Evolutionary conservation across 306 rosid species (phyloP), one percentile per base, ranked within the genome.

Genomic region (Senna siamea): DNA sequence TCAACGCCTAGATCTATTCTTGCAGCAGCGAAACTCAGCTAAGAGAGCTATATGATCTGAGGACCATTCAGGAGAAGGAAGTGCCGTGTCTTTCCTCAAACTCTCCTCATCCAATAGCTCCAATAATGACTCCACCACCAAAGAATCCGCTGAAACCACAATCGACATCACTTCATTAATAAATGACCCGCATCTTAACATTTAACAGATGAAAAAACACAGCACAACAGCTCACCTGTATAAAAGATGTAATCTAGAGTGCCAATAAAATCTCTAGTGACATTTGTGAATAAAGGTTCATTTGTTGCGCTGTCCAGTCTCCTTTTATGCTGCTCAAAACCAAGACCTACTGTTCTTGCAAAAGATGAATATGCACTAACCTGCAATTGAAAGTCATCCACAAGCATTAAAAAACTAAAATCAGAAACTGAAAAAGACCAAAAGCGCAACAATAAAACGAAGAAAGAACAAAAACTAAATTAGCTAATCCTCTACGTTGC

Each of bases 31-130:
- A 40, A 95, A 92, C 83, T 92, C 97, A 3, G 98, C 99, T 77
- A 95, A 88, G 62, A 95, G 95, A 55, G 98, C 99, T 71, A 90
- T 88, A 78, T 95, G 99, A 90, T 95, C 96, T 0, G 99, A 95
- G 82, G 99, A 95, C 99, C 99, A 95, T 80, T 87, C 96, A 55
- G 97, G 99, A 57, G 99, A 95, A 81, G 99, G 99, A 82, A 95
- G 98, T 1, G 99, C 99, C 0, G 98, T 95, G 77, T 92, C 98
- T 82, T 92, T 95, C 89, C 98, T 88, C 87, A 95, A 88, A 81
- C 93, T 86, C 83, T 92, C 99, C 92, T 95, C 99, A 6, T 95
- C 99, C 96, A 95, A 76, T 80, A 95, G 89, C 90, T 95, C 99
- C 85, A 95, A 76, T 69, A 95, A 86, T 62, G 99, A 88, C 70